Base-by-base conservation (phyloP, 345 rosid genomes). In the Punica granatum region DNA sequence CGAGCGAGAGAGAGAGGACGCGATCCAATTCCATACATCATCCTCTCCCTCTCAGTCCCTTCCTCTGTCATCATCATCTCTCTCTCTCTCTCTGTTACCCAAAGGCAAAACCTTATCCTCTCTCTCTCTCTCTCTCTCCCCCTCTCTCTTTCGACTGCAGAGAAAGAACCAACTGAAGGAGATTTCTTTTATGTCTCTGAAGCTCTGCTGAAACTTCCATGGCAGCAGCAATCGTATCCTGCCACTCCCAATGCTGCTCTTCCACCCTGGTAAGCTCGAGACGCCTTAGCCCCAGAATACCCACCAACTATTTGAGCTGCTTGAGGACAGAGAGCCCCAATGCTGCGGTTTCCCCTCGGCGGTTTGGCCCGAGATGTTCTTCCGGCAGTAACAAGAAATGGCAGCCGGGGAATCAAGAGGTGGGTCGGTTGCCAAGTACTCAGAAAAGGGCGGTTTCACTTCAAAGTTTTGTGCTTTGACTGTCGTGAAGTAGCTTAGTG, bases 221-320 rank as follows among this genome's bases (percentile, higher is more conserved):
- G 90, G 85, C 85, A 60, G 84, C 84, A 60, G 77, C 83, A n/a
- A 30, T 75, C 49, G 49, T 80, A 60, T 82, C 77, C 41, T 83
- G 86, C 74, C 82, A 73, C 67, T 69, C 11, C 65, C 39, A 35
- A 48, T 54, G 19, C 66, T 46, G 64, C 41, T 78, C 60, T 58
- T 78, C 80, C 18, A 75, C 83, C 70, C 73, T 75, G 53, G 56
- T 86, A 51, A 64, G 76, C 37, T 75, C 77, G 30, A 82, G 73
- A 43, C 64, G 76, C 67, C 12, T 54, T 53, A 73, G 63, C 44
- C 74, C 78, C n/a, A 78, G 7, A 58, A 19, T 64, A 21, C 78
- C 90, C 68, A 53, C 51, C 21, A 82, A 30, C 42, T 76, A 48
- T 60, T 19, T 71, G 44, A 46, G 70, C 56, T 68, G 69, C 26